Percentiles rank a stretch among this genome's conserved stretches.
Evolutionary conservation across 306 rosid genomes (phyloP).

Genomic region (Glycine tomentella): DNA sequence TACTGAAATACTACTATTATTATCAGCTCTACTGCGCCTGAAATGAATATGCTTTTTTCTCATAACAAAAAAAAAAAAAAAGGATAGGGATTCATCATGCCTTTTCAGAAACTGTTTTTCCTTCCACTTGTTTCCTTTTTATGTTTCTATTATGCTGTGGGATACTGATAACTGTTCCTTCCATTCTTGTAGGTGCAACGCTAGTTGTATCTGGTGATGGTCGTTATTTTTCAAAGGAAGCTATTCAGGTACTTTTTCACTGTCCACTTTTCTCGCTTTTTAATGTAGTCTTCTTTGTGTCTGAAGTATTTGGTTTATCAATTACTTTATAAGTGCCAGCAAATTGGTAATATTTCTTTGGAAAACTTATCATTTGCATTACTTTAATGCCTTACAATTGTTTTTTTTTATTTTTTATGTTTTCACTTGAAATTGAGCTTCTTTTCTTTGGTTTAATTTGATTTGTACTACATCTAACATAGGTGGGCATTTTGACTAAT

Average conservation of each 20-base stretch:
- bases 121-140: background rate
- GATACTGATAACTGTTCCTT: constrained; percentile 27
- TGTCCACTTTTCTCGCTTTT: constrained; percentile 9
- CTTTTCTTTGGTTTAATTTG: constrained; percentile 37
- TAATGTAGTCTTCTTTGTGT: background rate
- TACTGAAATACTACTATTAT: background rate
- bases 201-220: constrained; percentile 99
- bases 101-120: constrained; percentile 7
- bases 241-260: constrained; percentile 74
- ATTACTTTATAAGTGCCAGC: background rate
- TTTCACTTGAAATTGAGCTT: constrained; percentile 21
- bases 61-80: background rate
- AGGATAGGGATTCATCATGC: background rate
- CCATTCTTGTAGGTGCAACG: constrained; percentile 72
- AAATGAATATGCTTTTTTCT: background rate
- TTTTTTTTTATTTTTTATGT: background rate
- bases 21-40: background rate
- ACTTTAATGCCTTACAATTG: background rate
- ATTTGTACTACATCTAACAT: constrained; percentile 22
- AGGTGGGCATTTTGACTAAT: constrained; percentile 15
- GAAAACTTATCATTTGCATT: constrained; percentile 32
- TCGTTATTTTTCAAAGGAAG: constrained; percentile 92
- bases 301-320: background rate
- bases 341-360: constrained; percentile 4
- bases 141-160: constrained; percentile 19